Evolutionary conservation across 1,139 yeast species (phyloP), one percentile per base, ranked within the genome.

Genomic region (Blastobotrys aristatus): DNA sequence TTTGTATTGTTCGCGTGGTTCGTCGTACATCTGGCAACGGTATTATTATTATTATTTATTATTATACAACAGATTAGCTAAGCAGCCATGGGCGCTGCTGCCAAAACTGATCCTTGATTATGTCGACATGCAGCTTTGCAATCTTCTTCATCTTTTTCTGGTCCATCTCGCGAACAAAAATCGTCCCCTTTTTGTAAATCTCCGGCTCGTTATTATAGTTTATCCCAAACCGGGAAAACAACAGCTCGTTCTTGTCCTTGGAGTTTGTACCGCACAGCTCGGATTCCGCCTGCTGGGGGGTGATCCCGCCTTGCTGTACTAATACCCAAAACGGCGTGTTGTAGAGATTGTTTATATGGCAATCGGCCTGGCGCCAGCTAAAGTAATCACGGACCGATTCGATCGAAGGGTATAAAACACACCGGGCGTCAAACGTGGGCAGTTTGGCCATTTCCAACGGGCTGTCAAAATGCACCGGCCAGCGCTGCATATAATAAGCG

Each of bases 311-410:
- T 52, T 75, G 72, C 27, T 71, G 64, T 0, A 92, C 94, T 58
- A 94, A 72, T 6, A 80, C 74, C 99, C 99, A 92, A 62, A 92
- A 94, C 0, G 89, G 72, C 0, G 99, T 94, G 61, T 92, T 92
- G 71, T 90, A 94, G 53, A 94, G 68, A 63, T 92, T 92, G 63
- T 92, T 92, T 49, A 92, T 92, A 66, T 92, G 98, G 49, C 98
- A 92, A 63, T 92, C 99, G 1, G 84, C 98, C 63, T 88, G 97
- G 57, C 99, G 74, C 99, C 99, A 94, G 48, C 85, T 71, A 54
- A 94, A 77, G 62, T 94, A 94, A 63, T 92, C 97, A 47, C 86
- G 72, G 1, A 90, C 73, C 1, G 73, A 70, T 8, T 69, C 60
- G 24, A 70, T 57, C 48, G 76, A 78, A 0, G 99, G 99, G 58